phyloP scores from a whole-genome alignment of 345 rosid species.

The Geranium rotundifolium region DNA sequence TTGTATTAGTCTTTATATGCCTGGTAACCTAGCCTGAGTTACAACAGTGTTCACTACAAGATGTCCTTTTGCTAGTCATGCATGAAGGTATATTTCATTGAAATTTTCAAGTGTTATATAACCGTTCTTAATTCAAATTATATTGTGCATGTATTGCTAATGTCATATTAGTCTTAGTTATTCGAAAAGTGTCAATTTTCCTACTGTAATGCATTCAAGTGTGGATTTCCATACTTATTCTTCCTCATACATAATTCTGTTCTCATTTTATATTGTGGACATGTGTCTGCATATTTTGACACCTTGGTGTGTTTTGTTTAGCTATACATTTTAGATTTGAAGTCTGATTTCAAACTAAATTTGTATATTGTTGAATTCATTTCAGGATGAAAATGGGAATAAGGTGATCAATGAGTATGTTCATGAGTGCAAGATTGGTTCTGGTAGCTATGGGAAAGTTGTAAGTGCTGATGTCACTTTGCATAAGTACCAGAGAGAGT shows the following conservation, averaged over 20 bases:
- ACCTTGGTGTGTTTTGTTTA: not conserved
- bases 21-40: not conserved
- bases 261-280: not conserved
- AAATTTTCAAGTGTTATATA: too few species aligned
- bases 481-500: conserved; percentile 7
- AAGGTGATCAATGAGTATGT: conserved; percentile 88
- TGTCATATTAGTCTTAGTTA: too few species aligned
- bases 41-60: too few species aligned
- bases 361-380: not conserved
- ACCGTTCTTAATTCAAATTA: too few species aligned
- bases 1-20: not conserved
- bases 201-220: too few species aligned
- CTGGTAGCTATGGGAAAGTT: conserved; percentile 99
- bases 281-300: too few species aligned
- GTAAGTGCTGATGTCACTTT: conserved; percentile 31
- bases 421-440: conserved; percentile 68
- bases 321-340: not conserved
- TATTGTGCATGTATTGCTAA: not conserved
- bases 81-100: too few species aligned
- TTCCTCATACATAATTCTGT: too few species aligned
- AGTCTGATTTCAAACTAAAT: not conserved
- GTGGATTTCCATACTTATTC: not conserved
- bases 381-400: conserved; percentile 84
- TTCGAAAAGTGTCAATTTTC: too few species aligned
- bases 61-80: too few species aligned